A percentile compares a stretch with the other conserved stretches of the same genome.
phyloP scores from a whole-genome alignment of 106 monocot species.

The Acanthochlamys bracteata region DNA sequence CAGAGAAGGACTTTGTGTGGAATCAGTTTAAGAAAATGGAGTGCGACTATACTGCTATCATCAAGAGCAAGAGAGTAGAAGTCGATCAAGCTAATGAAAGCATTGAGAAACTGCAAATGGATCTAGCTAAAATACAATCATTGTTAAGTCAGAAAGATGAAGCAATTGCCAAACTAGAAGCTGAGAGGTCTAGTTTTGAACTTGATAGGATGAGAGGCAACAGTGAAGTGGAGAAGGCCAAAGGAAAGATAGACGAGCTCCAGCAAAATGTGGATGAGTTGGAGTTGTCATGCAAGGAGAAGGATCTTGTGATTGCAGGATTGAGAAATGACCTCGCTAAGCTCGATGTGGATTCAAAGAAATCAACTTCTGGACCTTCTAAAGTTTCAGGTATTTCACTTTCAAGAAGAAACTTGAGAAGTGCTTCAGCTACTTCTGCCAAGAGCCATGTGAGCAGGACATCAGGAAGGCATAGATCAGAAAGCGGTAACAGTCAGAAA shows the following conservation, averaged over 20 bases:
- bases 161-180: slow-evolving; percentile 30
- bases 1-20: slow-evolving; percentile 84
- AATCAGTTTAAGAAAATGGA: slow-evolving; percentile 75
- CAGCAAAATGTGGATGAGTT: slow-evolving; percentile 25
- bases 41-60: slow-evolving; percentile 25
- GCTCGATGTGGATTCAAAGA: slow-evolving; percentile 6
- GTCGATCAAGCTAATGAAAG: slow-evolving; percentile 42
- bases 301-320: slow-evolving; percentile 26
- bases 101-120: slow-evolving; percentile 32
- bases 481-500: slow-evolving; percentile 3
- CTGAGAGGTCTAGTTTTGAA: slow-evolving; percentile 16
- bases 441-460: not conserved
- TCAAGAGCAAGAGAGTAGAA: slow-evolving; percentile 44
- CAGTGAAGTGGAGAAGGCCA: slow-evolving; percentile 22
- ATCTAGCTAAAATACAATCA: slow-evolving; percentile 25
- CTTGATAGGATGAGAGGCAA: slow-evolving; percentile 18
- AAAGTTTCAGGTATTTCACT: slow-evolving; percentile 8
- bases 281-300: slow-evolving; percentile 21
- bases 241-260: slow-evolving; percentile 24
- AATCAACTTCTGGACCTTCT: slow-evolving; percentile 1
- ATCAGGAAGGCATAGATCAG: slow-evolving; percentile 7
- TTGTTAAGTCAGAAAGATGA: slow-evolving; percentile 34
- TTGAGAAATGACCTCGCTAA: slow-evolving; percentile 28
- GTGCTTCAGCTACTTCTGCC: slow-evolving; percentile 5
- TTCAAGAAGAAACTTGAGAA: not conserved